Base-by-base conservation (phyloP, 768 basidiomycete species). In the Suillus decipiens region DNA sequence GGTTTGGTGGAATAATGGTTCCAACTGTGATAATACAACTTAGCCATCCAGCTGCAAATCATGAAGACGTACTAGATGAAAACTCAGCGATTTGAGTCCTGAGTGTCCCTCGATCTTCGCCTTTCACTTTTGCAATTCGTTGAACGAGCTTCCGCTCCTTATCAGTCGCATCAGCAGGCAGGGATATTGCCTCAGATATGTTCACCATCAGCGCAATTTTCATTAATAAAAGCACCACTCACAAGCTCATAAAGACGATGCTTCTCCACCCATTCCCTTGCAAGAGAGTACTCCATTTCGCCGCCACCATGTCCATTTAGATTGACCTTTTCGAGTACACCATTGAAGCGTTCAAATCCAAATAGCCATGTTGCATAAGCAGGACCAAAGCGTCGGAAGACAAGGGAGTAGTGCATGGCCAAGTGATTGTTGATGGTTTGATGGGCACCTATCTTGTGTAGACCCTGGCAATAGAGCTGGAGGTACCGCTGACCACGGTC, bases 401-500 rank as follows among this genome's bases (percentile, higher is more conserved):
- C 14, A 5, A 15, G 39, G 5, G 39, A 39, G 39, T 39, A 39
- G 12, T 39, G 14, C 39, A 39, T 39, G 12, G 14, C 39, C 14
- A 39, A 14, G 12, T 39, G 39, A 39, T 14, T 39, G 14, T 39
- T 39, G 12, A 39, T 39, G 12, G 39, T 39, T 15, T 14, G 39
- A 31, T 63, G 42, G 19, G 19, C 42, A 43, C 42, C 42, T 43
- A n/a, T n/a, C 42, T n/a, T n/a, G 19, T 42, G 17, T 34, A 77
- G 67, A 1, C 43, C 14, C 6, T 68, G 60, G 31, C 69, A 70
- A 57, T 68, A 74, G n/a, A 71, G 61, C 11, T 43, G 9, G 2
- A 74, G 66, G 54, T 64, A 75, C 3, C 61, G 62, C 45, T 73
- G 68, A 31, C 70, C 73, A 42, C 36, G n/a, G 7, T 43, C 61